Evolutionary conservation across 2,329 filamentous ascomycete species (phyloP).

Genomic region (Aspergillus clavatus): DNA sequence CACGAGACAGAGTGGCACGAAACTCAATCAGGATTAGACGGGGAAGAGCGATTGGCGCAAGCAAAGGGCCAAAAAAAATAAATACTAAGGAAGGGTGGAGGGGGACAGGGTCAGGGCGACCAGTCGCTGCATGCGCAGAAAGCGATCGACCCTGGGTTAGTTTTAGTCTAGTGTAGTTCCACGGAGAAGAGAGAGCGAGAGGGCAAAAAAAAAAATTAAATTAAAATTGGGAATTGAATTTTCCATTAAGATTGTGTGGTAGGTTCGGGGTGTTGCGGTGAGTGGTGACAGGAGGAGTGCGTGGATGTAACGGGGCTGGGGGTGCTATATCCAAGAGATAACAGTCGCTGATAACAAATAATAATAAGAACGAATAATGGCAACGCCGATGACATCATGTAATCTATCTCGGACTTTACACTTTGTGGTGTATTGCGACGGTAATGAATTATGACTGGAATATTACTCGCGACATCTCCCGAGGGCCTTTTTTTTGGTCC

Average conservation of each 20-base stretch:
- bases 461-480: no score
- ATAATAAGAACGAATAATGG: background rate
- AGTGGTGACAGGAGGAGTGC: constrained; percentile 5
- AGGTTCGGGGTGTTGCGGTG: no score
- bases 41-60: constrained; percentile 6
- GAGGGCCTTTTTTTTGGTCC: no score
- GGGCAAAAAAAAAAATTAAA: background rate
- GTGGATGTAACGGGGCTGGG: background rate
- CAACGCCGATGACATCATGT: background rate
- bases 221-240: no score
- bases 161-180: constrained; percentile 8
- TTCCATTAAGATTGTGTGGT: background rate
- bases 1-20: constrained; percentile 16
- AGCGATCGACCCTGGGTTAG: constrained; percentile 13
- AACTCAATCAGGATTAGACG: constrained; percentile 16
- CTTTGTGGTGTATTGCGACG: background rate
- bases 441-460: no score
- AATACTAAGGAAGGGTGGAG: constrained; percentile 12
- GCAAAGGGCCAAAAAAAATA: no score
- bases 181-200: no score
- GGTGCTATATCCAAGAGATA: background rate
- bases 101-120: background rate
- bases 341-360: background rate
- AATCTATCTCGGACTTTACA: background rate
- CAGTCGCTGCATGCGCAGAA: constrained; percentile 3